phyloP scores from a whole-genome alignment of 768 basidiomycete species.

The Calocybe indica region DNA sequence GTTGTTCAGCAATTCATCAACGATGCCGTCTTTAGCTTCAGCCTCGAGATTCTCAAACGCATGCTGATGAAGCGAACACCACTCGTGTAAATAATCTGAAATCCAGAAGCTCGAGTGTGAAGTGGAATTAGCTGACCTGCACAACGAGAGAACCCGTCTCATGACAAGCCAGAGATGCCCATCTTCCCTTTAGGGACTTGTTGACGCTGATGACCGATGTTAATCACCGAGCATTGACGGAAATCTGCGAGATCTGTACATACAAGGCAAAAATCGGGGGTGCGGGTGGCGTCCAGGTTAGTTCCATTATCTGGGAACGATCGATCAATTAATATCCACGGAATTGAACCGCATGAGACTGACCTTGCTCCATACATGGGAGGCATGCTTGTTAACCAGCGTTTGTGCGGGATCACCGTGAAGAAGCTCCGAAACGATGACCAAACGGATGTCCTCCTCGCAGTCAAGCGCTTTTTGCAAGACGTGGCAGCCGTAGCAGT shows the following conservation, averaged over 20 bases:
- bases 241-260: conserved; percentile 17
- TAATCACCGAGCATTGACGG: conserved; percentile 4
- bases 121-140: conserved; percentile 45
- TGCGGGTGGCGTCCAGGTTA: conserved; percentile 81
- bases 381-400: conserved; percentile 85
- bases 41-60: conserved; percentile 85
- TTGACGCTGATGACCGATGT: conserved; percentile 53
- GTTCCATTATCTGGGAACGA: conserved; percentile 70
- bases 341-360: conserved; percentile 4
- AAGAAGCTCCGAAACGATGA: conserved; percentile 82
- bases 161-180: conserved; percentile 86
- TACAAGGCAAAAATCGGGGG: conserved; percentile 87
- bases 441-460: conserved; percentile 77
- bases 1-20: conserved; percentile 76
- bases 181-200: conserved; percentile 81
- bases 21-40: conserved; percentile 77
- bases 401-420: conserved; percentile 82
- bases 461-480: conserved; percentile 88
- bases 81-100: not conserved
- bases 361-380: conserved; percentile 91
- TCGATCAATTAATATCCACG: conserved; percentile 5
- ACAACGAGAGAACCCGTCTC: conserved; percentile 88
- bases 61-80: conserved; percentile 37
- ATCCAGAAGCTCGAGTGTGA: not conserved
- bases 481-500: conserved; percentile 87